These are phyloP conservation scores for Agroathelia rolfsii DNA, from an alignment of 1,284 basidiomycete species.

Conservation along the genomic window DNA sequence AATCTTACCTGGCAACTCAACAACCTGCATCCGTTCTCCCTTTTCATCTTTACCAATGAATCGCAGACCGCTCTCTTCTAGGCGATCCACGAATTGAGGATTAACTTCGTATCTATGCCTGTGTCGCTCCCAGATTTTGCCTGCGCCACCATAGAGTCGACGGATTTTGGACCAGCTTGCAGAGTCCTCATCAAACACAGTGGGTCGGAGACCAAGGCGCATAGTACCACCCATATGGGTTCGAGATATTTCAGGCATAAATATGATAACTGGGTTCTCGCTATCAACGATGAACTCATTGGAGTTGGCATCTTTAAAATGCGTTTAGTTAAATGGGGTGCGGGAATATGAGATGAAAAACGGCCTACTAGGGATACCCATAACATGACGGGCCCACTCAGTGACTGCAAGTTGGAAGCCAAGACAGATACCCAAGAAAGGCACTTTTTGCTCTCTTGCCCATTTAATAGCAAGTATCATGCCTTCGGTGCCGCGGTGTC, in stretches of 20 bases:
- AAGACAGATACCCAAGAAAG: constrained; percentile 94
- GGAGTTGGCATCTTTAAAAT: constrained; percentile 71
- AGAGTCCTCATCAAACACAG: constrained; percentile 64
- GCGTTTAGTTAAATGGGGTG: constrained; percentile 2
- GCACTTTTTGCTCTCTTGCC: constrained; percentile 90
- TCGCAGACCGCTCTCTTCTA: constrained; percentile 66
- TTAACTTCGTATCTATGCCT: constrained; percentile 98
- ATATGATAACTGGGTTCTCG: constrained; percentile 77
- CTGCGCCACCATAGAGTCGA: constrained; percentile 77
- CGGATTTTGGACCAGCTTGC: constrained; percentile 62
- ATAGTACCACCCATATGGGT: constrained; percentile 99
- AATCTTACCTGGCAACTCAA: constrained; percentile 73
- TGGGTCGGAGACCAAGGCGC: constrained; percentile 91
- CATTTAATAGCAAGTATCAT: constrained; percentile 98
- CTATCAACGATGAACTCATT: constrained; percentile 64
- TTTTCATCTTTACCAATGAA: constrained; percentile 94
- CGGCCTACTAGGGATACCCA: constrained; percentile 58
- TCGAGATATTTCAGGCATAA: constrained; percentile 98
- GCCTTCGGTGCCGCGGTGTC: constrained; percentile 87
- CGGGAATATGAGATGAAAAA: constrained; percentile 8
- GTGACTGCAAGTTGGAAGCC: constrained; percentile 97
- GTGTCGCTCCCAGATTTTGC: constrained; percentile 93
- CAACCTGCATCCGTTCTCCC: constrained; percentile 95
- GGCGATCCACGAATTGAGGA: constrained; percentile 71
- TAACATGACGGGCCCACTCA: constrained; percentile 88